A percentile compares a stretch with the other conserved stretches of the same genome.
Evolutionary conservation across 805 yeast species (phyloP).

Genomic region (Lipomyces sp.): DNA sequence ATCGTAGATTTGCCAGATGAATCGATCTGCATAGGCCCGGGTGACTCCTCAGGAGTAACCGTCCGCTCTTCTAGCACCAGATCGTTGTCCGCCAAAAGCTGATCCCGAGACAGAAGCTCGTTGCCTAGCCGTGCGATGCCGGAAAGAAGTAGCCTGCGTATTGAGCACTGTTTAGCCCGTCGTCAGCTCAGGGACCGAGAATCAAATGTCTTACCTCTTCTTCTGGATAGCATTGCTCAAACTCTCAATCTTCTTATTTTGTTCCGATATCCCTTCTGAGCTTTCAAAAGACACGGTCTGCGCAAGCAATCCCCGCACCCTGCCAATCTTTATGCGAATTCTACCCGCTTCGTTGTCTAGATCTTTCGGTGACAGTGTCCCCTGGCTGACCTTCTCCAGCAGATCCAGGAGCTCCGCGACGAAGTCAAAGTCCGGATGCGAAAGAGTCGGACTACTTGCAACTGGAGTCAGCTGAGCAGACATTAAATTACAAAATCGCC

Average conservation of each 20-base stretch:
- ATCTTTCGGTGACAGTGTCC: constrained; percentile 16
- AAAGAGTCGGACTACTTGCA: neutral
- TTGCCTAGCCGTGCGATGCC: too few relatives aligned
- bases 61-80: too few relatives aligned
- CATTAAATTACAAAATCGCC: too few relatives aligned
- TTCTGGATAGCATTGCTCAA: constrained; percentile 4
- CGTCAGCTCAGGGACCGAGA: too few relatives aligned
- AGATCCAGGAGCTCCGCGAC: constrained; percentile 21
- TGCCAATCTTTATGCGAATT: constrained; percentile 9
- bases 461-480: neutral
- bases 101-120: too few relatives aligned
- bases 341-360: constrained; percentile 21
- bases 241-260: constrained; percentile 1
- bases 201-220: constrained; percentile 13
- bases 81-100: too few relatives aligned
- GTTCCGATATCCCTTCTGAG: constrained; percentile 5
- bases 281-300: neutral
- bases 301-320: constrained; percentile 5
- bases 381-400: constrained; percentile 21
- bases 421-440: constrained; percentile 21
- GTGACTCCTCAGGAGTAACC: neutral
- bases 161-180: too few relatives aligned
- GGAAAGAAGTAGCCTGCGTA: too few relatives aligned
- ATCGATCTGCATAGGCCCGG: too few relatives aligned
- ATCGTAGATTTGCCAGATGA: too few relatives aligned